Percentiles rank a stretch among this genome's conserved stretches.
Conservation (phyloP, 495 filamentous ascomycete genomes). For the Pyrenula aspistea region DNA sequence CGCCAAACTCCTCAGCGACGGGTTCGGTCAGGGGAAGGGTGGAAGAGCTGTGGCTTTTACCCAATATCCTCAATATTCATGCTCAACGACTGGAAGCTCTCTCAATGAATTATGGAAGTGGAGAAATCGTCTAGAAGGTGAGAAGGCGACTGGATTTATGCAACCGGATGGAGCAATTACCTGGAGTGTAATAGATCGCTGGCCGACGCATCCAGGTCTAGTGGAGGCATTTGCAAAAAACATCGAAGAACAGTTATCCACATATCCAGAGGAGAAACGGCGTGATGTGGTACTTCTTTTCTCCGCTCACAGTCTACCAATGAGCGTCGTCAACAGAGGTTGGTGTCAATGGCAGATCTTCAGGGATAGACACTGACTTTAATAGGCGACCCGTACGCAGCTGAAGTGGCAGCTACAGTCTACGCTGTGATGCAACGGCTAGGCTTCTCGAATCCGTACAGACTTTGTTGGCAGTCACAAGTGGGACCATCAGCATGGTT, state of each 20-base stretch:
- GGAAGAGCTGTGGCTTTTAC: slow-evolving; percentile 94
- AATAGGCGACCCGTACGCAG: slow-evolving; percentile 84
- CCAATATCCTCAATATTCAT: slow-evolving; percentile 99
- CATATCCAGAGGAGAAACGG: slow-evolving; percentile 69
- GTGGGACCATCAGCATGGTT: slow-evolving; percentile 94
- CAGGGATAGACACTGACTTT: slow-evolving; percentile 10
- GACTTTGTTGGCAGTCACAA: slow-evolving; percentile 96
- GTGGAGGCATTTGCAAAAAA: slow-evolving; percentile 87
- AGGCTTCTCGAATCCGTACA: slow-evolving; percentile 75
- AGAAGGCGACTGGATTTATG: slow-evolving; percentile 36
- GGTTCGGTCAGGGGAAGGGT: slow-evolving; percentile 74
- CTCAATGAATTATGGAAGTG: slow-evolving; percentile 97
- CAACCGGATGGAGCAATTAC: slow-evolving; percentile 56
- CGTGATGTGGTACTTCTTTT: slow-evolving; percentile 78
- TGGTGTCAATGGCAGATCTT: slow-evolving; percentile 7
- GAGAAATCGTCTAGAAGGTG: slow-evolving; percentile 77
- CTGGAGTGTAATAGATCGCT: slow-evolving; percentile 98
- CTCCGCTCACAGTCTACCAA: slow-evolving; percentile 90
- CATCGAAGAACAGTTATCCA: slow-evolving; percentile 68
- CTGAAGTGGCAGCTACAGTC: slow-evolving; percentile 95
- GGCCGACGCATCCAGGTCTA: slow-evolving; percentile 82
- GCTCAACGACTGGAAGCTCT: slow-evolving; percentile 91
- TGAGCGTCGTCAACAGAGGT: slow-evolving; percentile 93
- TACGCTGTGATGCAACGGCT: slow-evolving; percentile 91
- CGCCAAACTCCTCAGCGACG: slow-evolving; percentile 65